Evolutionary conservation across 805 yeast genomes (phyloP).

Genomic region (Metschnikowia henanensis): DNA sequence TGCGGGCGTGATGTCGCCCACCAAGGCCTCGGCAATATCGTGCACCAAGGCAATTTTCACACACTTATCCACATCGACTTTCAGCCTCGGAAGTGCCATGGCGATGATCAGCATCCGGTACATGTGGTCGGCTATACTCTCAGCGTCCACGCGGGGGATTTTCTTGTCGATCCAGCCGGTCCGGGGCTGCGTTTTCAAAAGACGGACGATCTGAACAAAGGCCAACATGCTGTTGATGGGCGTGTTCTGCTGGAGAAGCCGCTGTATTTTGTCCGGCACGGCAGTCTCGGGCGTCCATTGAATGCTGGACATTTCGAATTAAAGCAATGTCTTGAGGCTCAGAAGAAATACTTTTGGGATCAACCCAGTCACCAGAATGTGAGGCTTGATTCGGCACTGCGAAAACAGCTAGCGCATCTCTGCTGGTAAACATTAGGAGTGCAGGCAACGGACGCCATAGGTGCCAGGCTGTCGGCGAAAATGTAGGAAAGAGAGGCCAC

Average conservation of each 20-base stretch:
- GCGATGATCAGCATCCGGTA: slow-evolving; percentile 87
- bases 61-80: slow-evolving; percentile 65
- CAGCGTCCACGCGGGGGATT: slow-evolving; percentile 49
- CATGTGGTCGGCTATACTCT: slow-evolving; percentile 93
- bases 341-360: too few species aligned
- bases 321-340: too few species aligned
- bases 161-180: slow-evolving; percentile 91
- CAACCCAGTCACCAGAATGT: background rate
- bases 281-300: slow-evolving; percentile 57
- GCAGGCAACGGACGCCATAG: background rate
- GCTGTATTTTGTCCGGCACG: slow-evolving; percentile 47
- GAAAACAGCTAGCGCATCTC: background rate
- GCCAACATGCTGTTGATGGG: slow-evolving; percentile 52
- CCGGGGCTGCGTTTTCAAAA: slow-evolving; percentile 76
- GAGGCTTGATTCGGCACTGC: background rate
- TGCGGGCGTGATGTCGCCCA: slow-evolving; percentile 91
- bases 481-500: too few species aligned
- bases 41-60: slow-evolving; percentile 86
- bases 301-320: background rate
- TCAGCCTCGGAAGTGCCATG: slow-evolving; percentile 59
- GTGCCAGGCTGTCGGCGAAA: too few species aligned
- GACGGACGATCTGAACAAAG: slow-evolving; percentile 63
- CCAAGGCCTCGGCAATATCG: slow-evolving; percentile 92
- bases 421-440: slow-evolving; percentile 8
- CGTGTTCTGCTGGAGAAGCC: slow-evolving; percentile 31